Percentiles rank a stretch among this genome's conserved stretches.
phyloP scores from a whole-genome alignment of 257 asterid genomes.

The Solanum pennellii region DNA sequence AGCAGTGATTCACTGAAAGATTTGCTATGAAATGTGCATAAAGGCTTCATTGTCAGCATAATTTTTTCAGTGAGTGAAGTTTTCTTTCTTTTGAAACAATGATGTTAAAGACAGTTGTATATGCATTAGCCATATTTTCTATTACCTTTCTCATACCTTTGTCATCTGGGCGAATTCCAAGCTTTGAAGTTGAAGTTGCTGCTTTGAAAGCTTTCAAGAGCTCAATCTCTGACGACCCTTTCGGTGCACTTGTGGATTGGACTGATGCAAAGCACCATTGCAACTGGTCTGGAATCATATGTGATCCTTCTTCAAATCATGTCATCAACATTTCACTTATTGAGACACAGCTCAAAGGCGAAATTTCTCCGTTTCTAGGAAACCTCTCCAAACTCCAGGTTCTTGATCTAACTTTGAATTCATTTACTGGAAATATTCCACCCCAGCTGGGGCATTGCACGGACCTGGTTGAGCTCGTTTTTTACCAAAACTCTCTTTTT shows the following conservation, averaged over 20 bases:
- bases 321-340: constrained; percentile 46
- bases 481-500: constrained; percentile 37
- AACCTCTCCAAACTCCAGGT: constrained; percentile 65
- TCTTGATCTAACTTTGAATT: constrained; percentile 64
- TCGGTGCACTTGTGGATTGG: constrained; percentile 48
- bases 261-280: constrained; percentile 37
- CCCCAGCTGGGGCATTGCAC: constrained; percentile 35
- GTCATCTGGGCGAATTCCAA: constrained; percentile 3
- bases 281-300: constrained; percentile 66
- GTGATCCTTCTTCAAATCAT: constrained; percentile 20
- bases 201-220: constrained; percentile 55
- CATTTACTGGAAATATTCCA: constrained; percentile 56
- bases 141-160: constrained; percentile 14
- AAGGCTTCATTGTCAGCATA: neutral
- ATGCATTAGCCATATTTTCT: constrained; percentile 13
- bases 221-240: constrained; percentile 38
- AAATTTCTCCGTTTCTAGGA: constrained; percentile 45
- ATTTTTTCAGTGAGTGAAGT: neutral
- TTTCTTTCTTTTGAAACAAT: neutral
- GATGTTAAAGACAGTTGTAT: constrained; percentile 6
- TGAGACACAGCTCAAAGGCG: constrained; percentile 40
- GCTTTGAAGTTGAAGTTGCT: constrained; percentile 20
- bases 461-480: constrained; percentile 25
- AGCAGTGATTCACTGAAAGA: neutral
- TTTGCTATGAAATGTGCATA: neutral